Percentiles rank a stretch among this genome's conserved stretches.
Conservation (phyloP, 2,329 filamentous ascomycete species). For the Albifimbria verrucaria region DNA sequence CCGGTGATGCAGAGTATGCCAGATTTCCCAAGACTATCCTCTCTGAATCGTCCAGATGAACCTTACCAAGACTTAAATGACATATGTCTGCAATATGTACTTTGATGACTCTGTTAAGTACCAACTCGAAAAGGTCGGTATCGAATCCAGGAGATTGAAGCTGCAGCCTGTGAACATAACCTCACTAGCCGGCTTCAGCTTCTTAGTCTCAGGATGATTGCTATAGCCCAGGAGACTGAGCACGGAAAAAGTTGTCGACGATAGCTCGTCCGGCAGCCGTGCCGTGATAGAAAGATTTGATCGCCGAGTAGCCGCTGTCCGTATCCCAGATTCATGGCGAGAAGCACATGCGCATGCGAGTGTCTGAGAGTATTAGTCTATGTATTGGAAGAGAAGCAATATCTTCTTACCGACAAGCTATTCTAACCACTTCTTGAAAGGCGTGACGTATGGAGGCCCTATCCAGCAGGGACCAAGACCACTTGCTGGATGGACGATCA, state of each 20-base stretch:
- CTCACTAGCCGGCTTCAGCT: slow-evolving; percentile 50
- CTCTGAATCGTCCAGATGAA: slow-evolving; percentile 27
- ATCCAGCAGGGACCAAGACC: slow-evolving; percentile 5
- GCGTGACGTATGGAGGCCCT: background rate
- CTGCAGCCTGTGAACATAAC: slow-evolving; percentile 41
- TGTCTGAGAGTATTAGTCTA: no score
- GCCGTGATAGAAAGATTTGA: slow-evolving; percentile 54
- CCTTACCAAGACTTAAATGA: slow-evolving; percentile 28
- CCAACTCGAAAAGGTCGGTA: slow-evolving; percentile 49
- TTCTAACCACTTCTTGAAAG: slow-evolving; percentile 1
- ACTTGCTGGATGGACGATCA: background rate
- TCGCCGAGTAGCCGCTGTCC: slow-evolving; percentile 54
- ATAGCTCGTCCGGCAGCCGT: slow-evolving; percentile 54
- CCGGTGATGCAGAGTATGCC: slow-evolving; percentile 49
- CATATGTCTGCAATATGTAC: slow-evolving; percentile 49
- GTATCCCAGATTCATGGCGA: slow-evolving; percentile 71
- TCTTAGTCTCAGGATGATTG: slow-evolving; percentile 47
- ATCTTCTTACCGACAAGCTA: slow-evolving; percentile 1
- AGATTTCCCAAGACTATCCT: background rate
- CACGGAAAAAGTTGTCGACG: slow-evolving; percentile 49
- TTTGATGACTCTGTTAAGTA: slow-evolving; percentile 52
- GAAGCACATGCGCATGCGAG: slow-evolving; percentile 51
- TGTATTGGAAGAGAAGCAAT: no score
- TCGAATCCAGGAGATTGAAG: slow-evolving; percentile 59
- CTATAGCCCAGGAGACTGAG: slow-evolving; percentile 51